These are phyloP conservation scores for Mycena amicta DNA, from an alignment of 768 basidiomycete species.

Conservation along the genomic window DNA sequence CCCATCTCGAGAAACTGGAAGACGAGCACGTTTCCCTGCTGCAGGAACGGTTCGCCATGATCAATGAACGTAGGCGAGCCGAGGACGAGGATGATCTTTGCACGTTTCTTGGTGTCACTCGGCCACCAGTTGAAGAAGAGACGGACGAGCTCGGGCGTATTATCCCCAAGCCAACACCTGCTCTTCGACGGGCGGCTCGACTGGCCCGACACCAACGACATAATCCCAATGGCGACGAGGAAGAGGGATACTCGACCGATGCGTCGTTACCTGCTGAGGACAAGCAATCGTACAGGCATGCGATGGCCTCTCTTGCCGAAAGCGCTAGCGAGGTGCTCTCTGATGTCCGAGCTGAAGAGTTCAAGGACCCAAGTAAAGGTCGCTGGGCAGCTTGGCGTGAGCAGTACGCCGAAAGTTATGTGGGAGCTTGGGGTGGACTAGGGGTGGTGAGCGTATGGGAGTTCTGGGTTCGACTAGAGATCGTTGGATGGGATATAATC, in stretches of 20 bases:
- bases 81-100: conserved; percentile 86
- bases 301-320: conserved; percentile 54
- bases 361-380: conserved; percentile 76
- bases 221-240: conserved; percentile 37
- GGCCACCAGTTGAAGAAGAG: conserved; percentile 41
- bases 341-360: conserved; percentile 86
- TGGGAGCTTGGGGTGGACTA: conserved; percentile 89
- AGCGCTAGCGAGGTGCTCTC: conserved; percentile 63
- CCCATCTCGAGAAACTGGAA: conserved; percentile 76
- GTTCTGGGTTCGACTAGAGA: conserved; percentile 89
- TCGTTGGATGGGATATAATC: conserved; percentile 86
- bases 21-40: conserved; percentile 73
- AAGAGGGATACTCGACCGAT: conserved; percentile 91
- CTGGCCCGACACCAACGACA: conserved; percentile 50
- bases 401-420: conserved; percentile 78
- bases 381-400: conserved; percentile 71
- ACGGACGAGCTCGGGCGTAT: conserved; percentile 66
- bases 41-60: conserved; percentile 72
- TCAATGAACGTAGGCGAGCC: conserved; percentile 61
- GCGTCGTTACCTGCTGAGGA: conserved; percentile 69
- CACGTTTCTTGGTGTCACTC: conserved; percentile 56
- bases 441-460: conserved; percentile 91
- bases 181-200: conserved; percentile 59
- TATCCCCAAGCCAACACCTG: conserved; percentile 48
- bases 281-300: conserved; percentile 65